phyloP scores from a whole-genome alignment of 192 early-diverging fungal species.

The Gonapodya sp. region DNA sequence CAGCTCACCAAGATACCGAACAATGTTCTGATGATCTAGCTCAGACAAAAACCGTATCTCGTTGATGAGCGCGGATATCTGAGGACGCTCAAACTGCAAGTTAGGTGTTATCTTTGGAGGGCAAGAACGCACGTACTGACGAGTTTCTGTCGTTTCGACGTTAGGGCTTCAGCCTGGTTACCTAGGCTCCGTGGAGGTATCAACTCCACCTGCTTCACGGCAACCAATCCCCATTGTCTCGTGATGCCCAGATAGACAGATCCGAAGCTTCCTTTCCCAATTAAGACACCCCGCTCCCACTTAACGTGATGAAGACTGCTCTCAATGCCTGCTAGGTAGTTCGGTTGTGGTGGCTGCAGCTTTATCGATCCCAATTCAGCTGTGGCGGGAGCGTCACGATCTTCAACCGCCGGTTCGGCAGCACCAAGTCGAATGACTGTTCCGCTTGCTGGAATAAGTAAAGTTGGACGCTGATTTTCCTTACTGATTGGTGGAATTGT shows the following conservation, averaged over 20 bases:
- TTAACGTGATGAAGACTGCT: conserved; percentile 19
- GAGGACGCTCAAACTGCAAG: no score
- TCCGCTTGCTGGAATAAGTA: background rate
- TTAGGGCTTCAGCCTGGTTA: background rate
- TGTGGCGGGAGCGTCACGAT: background rate
- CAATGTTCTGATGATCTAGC: conserved; percentile 91
- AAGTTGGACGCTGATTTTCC: background rate
- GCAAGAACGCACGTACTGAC: no score
- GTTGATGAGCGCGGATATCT: conserved; percentile 52
- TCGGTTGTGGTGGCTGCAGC: background rate
- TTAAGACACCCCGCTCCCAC: conserved; percentile 83
- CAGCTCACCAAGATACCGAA: conserved; percentile 78
- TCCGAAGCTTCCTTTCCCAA: conserved; percentile 95
- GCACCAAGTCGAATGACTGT: background rate
- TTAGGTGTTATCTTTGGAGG: no score
- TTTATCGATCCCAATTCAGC: background rate
- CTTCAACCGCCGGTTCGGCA: background rate
- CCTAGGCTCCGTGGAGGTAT: conserved; percentile 51
- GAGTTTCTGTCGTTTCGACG: background rate
- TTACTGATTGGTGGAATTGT: background rate
- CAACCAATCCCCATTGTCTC: conserved; percentile 65
- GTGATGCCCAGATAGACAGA: conserved; percentile 82
- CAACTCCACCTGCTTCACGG: conserved; percentile 90
- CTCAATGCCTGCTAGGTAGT: background rate
- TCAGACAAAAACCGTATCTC: conserved; percentile 87